Evolutionary conservation across 352 stramenopile species (phyloP).

Genomic region (Pythium dissimile): DNA sequence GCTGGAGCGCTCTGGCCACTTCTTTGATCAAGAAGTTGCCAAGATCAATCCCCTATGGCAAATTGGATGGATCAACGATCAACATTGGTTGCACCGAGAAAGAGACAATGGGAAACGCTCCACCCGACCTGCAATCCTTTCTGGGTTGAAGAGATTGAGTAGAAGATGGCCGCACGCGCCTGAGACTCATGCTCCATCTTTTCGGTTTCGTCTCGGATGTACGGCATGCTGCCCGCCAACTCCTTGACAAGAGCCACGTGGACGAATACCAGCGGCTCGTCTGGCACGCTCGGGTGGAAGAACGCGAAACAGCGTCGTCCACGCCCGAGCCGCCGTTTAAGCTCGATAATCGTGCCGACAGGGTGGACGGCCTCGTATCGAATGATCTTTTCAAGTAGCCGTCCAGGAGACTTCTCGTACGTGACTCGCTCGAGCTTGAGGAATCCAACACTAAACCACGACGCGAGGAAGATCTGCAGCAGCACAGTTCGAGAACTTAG

Average conservation of each 20-base stretch:
- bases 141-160: slow-evolving; percentile 95
- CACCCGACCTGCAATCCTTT: slow-evolving; percentile 72
- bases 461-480: slow-evolving; percentile 80
- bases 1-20: slow-evolving; percentile 82
- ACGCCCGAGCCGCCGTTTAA: slow-evolving; percentile 86
- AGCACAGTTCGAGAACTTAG: background rate
- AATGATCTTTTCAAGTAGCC: slow-evolving; percentile 95
- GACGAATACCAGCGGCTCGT: slow-evolving; percentile 94
- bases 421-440: slow-evolving; percentile 90
- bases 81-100: background rate
- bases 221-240: slow-evolving; percentile 89
- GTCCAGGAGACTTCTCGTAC: slow-evolving; percentile 90
- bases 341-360: slow-evolving; percentile 90
- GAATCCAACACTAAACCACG: slow-evolving; percentile 92
- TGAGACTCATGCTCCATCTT: slow-evolving; percentile 53
- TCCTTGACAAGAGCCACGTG: slow-evolving; percentile 91
- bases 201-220: slow-evolving; percentile 83
- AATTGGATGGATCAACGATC: too few species aligned
- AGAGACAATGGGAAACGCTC: background rate
- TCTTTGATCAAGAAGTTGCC: slow-evolving; percentile 96
- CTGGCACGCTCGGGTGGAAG: slow-evolving; percentile 92
- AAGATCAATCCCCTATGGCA: slow-evolving; percentile 87
- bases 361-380: slow-evolving; percentile 94
- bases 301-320: slow-evolving; percentile 92
- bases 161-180: slow-evolving; percentile 90